Evolutionary conservation across 1,284 basidiomycete genomes (phyloP).

Genomic region (Bjerkandera adusta): DNA sequence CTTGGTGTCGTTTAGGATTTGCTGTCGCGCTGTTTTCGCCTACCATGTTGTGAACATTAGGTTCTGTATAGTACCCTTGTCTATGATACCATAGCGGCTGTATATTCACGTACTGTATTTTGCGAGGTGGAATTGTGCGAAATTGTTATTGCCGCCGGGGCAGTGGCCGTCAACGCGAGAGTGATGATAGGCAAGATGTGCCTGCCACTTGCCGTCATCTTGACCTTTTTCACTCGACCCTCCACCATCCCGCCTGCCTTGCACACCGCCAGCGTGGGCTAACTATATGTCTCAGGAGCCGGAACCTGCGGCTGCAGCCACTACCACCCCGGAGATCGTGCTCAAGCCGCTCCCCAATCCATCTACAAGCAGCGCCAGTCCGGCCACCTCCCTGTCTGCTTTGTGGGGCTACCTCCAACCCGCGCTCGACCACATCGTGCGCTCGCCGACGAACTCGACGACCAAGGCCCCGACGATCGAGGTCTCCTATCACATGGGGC

Average conservation of each 20-base stretch:
- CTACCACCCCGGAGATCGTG: too few species aligned
- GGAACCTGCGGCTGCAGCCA: too few species aligned
- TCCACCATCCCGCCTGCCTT: too few species aligned
- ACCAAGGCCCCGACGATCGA: conserved; percentile 67
- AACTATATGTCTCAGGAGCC: too few species aligned
- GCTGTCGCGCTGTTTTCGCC: neutral
- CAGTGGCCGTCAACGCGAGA: too few species aligned
- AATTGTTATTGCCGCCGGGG: too few species aligned
- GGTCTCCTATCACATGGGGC: conserved; percentile 67
- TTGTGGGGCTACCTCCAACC: conserved; percentile 74
- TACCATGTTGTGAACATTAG: neutral
- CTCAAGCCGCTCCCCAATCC: conserved; percentile 30
- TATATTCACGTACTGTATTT: neutral
- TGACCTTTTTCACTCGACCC: too few species aligned
- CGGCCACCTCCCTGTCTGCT: conserved; percentile 62
- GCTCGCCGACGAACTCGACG: conserved; percentile 56
- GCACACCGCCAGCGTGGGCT: too few species aligned
- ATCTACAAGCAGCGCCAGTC: conserved; percentile 65
- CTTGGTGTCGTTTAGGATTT: conserved; percentile 61
- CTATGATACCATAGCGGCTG: neutral
- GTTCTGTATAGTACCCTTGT: neutral
- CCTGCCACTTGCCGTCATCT: too few species aligned
- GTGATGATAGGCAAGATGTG: too few species aligned
- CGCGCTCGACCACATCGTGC: conserved; percentile 72
- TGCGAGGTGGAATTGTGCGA: too few species aligned